Percentiles rank a stretch among this genome's conserved stretches.
Conservation (phyloP, 805 yeast genomes). For the Saccharomycopsis javanensis region DNA sequence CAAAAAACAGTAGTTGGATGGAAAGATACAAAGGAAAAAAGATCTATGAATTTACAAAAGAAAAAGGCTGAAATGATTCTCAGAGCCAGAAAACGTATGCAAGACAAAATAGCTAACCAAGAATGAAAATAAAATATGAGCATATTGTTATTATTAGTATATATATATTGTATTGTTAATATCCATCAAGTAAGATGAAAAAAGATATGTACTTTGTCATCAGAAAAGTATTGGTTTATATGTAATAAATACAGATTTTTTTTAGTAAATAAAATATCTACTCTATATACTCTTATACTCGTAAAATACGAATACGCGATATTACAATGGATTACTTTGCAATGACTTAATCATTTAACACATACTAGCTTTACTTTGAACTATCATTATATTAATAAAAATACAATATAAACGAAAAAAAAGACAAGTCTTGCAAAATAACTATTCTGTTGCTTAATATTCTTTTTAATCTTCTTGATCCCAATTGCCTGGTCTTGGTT, state of each 20-base stretch:
- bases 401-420: neutral
- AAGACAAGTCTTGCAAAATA: neutral
- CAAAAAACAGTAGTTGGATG: slow-evolving; percentile 27
- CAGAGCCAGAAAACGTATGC: slow-evolving; percentile 53
- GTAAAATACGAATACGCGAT: too few relatives aligned
- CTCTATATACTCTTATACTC: too few relatives aligned
- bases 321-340: too few relatives aligned
- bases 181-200: too few relatives aligned
- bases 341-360: too few relatives aligned
- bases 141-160: neutral
- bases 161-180: too few relatives aligned
- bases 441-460: neutral
- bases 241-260: too few relatives aligned
- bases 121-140: neutral
- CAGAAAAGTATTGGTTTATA: too few relatives aligned
- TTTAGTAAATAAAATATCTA: too few relatives aligned
- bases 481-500: slow-evolving; percentile 89
- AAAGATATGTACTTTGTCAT: too few relatives aligned
- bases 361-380: too few relatives aligned
- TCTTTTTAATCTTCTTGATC: slow-evolving; percentile 69
- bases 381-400: neutral
- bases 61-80: slow-evolving; percentile 50
- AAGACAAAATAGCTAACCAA: slow-evolving; percentile 15
- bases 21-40: slow-evolving; percentile 34
- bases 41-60: slow-evolving; percentile 35